Percentiles rank a stretch among this genome's conserved stretches.
phyloP scores from a whole-genome alignment of 805 yeast genomes.

The Lipomyces sp. region DNA sequence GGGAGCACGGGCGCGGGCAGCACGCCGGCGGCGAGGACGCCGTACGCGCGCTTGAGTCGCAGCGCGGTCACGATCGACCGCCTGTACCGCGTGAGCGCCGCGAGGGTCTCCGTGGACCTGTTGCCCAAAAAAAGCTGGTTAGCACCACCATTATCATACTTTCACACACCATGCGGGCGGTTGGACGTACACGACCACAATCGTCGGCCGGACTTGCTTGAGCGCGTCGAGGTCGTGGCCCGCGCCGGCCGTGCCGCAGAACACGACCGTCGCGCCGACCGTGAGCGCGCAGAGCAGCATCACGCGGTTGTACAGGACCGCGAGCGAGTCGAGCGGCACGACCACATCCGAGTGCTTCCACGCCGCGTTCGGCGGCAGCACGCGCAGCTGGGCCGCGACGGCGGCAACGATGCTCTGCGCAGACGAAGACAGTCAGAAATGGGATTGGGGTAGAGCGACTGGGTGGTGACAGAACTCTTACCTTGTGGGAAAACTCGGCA shows the following conservation, averaged over 20 bases:
- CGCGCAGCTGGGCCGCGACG: slow-evolving; percentile 40
- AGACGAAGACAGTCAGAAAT: not conserved
- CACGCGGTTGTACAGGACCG: slow-evolving; percentile 33
- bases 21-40: slow-evolving; percentile 16
- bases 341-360: slow-evolving; percentile 36
- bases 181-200: slow-evolving; percentile 12
- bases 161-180: not conserved
- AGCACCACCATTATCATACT: not conserved
- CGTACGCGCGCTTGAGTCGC: slow-evolving; percentile 13
- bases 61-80: not conserved
- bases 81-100: not conserved
- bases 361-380: slow-evolving; percentile 35
- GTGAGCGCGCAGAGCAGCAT: slow-evolving; percentile 37
- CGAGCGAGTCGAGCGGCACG: slow-evolving; percentile 34
- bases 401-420: slow-evolving; percentile 35
- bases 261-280: slow-evolving; percentile 27
- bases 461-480: not conserved
- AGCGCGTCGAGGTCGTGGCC: slow-evolving; percentile 14
- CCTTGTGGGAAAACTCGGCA: not conserved
- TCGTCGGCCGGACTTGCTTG: slow-evolving; percentile 6
- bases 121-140: too few species aligned
- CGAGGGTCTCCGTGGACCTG: not conserved
- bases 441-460: not conserved
- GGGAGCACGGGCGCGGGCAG: slow-evolving; percentile 9
- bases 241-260: slow-evolving; percentile 16